Evolutionary conservation across 2,329 filamentous ascomycete species (phyloP), one percentile per base, ranked within the genome.

Genomic region (Fusarium keratoplasticum): DNA sequence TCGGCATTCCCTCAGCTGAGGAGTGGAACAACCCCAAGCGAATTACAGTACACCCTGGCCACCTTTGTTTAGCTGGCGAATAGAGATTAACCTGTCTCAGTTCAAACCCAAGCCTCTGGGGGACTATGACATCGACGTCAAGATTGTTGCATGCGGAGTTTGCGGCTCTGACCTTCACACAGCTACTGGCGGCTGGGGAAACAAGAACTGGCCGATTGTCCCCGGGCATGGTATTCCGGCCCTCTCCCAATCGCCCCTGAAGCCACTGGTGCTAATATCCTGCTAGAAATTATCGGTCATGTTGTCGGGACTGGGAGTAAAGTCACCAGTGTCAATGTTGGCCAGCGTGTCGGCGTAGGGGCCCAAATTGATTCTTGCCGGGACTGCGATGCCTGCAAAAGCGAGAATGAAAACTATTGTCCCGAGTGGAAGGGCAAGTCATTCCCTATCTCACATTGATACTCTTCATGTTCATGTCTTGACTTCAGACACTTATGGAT

Each of bases 81-180:
- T n/a, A 5, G 18, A 40, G 9, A 40, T 9, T 40, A 8, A 40
- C 36, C 36, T n/a, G 3, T n/a, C 36, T 18, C 5, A 80, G 25
- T 79, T 86, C 54, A 85, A 89, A 80, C 90, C 90, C 57, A 93
- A 93, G 84, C 82, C 83, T 22, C 92, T 90, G 89, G 88, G 90
- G 54, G 90, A 93, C 80, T 88, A 86, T 38, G 90, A 93, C 74
- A 83, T 93, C 65, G 91, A 93, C 79, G 91, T 93, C 76, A 85
- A 89, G 80, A 83, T 93, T 73, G 88, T 89, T 4, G 90, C 92
- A 83, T 92, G 90, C 77, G 91, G 91, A 70, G 87, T 93, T 75
- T 93, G 91, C 79, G 91, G 89, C 61, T 88, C 87, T 2, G 90
- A 92, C 74, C 61, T 92, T 36, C 90, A 92, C 83, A 88, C 84